Conservation (phyloP, 2,329 filamentous ascomycete species). For the Dendrostoma leiphaemia region DNA sequence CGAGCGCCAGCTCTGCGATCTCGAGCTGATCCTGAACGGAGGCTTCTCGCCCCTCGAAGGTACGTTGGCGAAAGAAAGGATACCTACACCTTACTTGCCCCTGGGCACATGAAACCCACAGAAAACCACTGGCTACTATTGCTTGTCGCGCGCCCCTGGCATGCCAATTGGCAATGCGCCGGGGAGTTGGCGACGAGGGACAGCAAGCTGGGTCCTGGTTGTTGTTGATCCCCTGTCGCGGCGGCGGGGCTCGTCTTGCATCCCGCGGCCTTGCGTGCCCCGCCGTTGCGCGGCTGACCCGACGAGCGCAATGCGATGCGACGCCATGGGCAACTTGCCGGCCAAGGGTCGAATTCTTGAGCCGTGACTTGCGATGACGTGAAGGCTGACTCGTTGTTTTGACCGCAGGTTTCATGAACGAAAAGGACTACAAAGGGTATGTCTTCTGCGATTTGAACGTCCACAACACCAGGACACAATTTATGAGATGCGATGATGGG, state of each 20-base stretch:
- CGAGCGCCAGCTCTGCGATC: conserved; percentile 95
- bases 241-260: conserved; percentile 10
- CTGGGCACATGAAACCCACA: no score
- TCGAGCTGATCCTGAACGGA: conserved; percentile 95
- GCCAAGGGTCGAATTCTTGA: background rate
- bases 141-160: background rate
- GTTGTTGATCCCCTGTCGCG: background rate
- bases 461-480: background rate
- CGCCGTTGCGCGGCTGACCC: conserved; percentile 9
- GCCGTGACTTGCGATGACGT: conserved; percentile 1
- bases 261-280: conserved; percentile 7
- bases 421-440: conserved; percentile 94
- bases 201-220: background rate
- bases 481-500: no score
- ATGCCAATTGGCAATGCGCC: conserved; percentile 1
- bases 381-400: conserved; percentile 12
- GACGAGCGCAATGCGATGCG: background rate
- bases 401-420: conserved; percentile 82
- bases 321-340: conserved; percentile 8
- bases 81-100: no score
- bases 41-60: conserved; percentile 98
- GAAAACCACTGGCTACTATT: background rate
- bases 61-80: conserved; percentile 40
- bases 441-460: conserved; percentile 26
- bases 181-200: background rate